These are phyloP conservation scores for Ampelocalamus luodianensis DNA, from an alignment of 176 grass and related monocot genomes.

Conservation along the genomic window DNA sequence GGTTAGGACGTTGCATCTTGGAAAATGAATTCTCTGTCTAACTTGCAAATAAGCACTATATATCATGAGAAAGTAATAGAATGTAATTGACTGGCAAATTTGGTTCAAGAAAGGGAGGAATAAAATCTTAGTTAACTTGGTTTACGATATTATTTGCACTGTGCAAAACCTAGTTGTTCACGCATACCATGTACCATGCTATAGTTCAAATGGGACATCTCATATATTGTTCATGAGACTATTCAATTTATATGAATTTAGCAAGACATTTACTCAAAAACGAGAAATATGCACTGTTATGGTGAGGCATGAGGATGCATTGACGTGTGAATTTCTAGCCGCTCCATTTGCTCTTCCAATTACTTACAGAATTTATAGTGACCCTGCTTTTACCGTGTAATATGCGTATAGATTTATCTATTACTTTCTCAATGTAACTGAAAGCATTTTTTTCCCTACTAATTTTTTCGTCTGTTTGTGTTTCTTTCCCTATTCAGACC, in stretches of 20 bases:
- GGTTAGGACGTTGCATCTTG: too few species aligned
- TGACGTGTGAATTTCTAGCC: background rate
- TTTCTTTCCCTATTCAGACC: slow-evolving; percentile 47
- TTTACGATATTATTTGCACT: too few species aligned
- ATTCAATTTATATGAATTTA: background rate
- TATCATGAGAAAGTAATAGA: too few species aligned
- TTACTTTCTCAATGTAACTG: background rate
- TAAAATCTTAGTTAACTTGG: too few species aligned
- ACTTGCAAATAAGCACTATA: too few species aligned
- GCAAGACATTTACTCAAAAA: background rate
- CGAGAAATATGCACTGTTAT: background rate
- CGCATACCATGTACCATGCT: too few species aligned
- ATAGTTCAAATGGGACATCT: too few species aligned
- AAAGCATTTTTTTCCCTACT: background rate
- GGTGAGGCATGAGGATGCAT: background rate
- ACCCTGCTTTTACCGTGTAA: background rate
- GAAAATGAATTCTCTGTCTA: too few species aligned
- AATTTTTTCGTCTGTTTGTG: background rate
- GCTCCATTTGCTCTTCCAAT: background rate
- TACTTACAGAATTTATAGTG: background rate
- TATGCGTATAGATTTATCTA: background rate
- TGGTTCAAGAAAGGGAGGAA: too few species aligned
- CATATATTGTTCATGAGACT: too few species aligned
- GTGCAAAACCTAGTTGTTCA: too few species aligned
- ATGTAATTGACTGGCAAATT: too few species aligned